Percentiles rank a stretch among this genome's conserved stretches.
These are phyloP conservation scores for Mortierella claussenii DNA, from an alignment of 192 early-diverging fungal genomes.

Conservation along the genomic window DNA sequence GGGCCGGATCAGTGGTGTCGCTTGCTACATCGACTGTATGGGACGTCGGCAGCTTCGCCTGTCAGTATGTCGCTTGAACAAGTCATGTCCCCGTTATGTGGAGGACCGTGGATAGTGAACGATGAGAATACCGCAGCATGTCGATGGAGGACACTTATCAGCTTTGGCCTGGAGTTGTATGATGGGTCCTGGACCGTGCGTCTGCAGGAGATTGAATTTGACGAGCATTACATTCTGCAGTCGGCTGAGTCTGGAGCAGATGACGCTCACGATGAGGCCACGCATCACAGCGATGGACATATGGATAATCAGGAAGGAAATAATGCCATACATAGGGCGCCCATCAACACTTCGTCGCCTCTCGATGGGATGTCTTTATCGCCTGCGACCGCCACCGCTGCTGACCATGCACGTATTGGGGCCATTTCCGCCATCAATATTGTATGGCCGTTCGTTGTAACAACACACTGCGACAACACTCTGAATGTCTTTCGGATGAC, in stretches of 20 bases:
- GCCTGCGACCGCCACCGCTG: background rate
- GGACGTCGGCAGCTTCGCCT: constrained; percentile 16
- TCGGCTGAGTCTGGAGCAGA: constrained; percentile 32
- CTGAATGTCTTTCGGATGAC: constrained; percentile 49
- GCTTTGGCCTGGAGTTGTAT: constrained; percentile 28
- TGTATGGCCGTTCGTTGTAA: constrained; percentile 45
- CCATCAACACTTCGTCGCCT: background rate
- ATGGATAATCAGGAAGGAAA: background rate
- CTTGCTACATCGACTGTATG: constrained; percentile 34
- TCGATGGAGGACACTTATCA: constrained; percentile 18
- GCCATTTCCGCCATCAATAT: constrained; percentile 31
- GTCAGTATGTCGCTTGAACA: constrained; percentile 12
- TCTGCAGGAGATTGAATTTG: constrained; percentile 41
- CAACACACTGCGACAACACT: constrained; percentile 42
- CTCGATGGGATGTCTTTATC: background rate
- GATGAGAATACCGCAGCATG: background rate
- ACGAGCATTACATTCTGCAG: constrained; percentile 14
- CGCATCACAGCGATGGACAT: background rate
- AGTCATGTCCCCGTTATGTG: background rate
- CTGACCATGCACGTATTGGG: constrained; percentile 25
- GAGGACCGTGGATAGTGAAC: too few species aligned
- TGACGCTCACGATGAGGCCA: background rate
- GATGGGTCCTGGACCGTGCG: constrained; percentile 45
- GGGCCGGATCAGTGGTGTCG: constrained; percentile 21
- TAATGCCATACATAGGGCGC: too few species aligned